A percentile compares a stretch with the other conserved stretches of the same genome.
Evolutionary conservation across 495 filamentous ascomycete species (phyloP).

Genomic region (Daldinia grandis): DNA sequence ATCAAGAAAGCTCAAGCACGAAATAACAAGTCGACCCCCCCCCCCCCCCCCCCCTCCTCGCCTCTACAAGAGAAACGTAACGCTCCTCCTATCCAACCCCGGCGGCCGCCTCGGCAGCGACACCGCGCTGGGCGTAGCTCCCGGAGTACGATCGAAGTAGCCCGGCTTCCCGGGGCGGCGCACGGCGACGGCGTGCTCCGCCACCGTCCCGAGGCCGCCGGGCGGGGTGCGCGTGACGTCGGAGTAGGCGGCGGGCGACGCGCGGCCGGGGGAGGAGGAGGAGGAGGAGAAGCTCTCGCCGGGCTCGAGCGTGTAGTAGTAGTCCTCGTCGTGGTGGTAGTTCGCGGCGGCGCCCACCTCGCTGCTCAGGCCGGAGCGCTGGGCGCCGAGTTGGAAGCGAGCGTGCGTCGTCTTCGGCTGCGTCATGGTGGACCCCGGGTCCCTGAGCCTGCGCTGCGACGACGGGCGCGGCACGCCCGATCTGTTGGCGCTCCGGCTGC

Average conservation of each 20-base stretch:
- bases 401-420: conserved; percentile 34
- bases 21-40: too few species aligned
- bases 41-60: too few species aligned
- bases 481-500: conserved; percentile 46
- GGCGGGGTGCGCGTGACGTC: conserved; percentile 6
- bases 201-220: conserved; percentile 11
- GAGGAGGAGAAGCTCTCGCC: conserved; percentile 10
- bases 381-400: not conserved
- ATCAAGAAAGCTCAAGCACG: too few species aligned
- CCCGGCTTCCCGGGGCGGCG: conserved; percentile 6
- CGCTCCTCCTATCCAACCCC: conserved; percentile 15
- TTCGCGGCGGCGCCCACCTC: conserved; percentile 10
- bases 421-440: conserved; percentile 25
- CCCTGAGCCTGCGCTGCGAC: conserved; percentile 19
- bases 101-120: conserved; percentile 1
- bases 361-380: conserved; percentile 19
- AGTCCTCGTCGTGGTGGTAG: conserved; percentile 6
- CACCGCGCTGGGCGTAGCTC: conserved; percentile 3
- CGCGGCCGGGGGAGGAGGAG: too few species aligned
- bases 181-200: conserved; percentile 18
- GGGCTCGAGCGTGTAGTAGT: conserved; percentile 31
- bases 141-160: conserved; percentile 20
- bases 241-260: conserved; percentile 6
- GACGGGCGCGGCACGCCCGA: conserved; percentile 68
- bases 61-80: too few species aligned